These are phyloP conservation scores for Anastatica hierochuntica DNA, from an alignment of 345 rosid species.

Conservation along the genomic window DNA sequence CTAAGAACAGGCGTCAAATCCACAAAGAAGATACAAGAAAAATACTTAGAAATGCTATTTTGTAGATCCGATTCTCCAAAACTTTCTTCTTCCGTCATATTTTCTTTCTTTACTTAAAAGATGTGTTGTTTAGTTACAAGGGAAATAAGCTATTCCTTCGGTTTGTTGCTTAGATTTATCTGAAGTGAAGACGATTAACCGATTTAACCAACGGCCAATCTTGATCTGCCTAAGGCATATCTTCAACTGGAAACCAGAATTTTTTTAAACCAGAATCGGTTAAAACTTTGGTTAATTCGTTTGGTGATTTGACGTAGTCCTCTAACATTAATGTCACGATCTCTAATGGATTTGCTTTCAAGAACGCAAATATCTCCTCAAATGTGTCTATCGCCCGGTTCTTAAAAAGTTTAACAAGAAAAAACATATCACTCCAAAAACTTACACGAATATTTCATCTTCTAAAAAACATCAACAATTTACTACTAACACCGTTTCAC, in stretches of 20 bases:
- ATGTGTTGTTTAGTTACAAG: neutral
- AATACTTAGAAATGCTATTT: neutral
- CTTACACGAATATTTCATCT: neutral
- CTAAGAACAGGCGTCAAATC: slow-evolving; percentile 1
- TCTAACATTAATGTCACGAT: slow-evolving; percentile 46
- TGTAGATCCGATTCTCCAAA: slow-evolving; percentile 2
- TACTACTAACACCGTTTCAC: no score
- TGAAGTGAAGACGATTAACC: slow-evolving; percentile 47
- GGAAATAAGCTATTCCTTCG: slow-evolving; percentile 44
- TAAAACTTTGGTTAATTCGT: slow-evolving; percentile 41
- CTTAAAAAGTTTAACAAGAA: slow-evolving; percentile 9
- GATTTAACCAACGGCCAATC: slow-evolving; percentile 45
- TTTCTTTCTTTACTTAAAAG: neutral
- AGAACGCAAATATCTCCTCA: slow-evolving; percentile 37
- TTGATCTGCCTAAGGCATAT: slow-evolving; percentile 40
- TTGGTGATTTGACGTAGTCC: slow-evolving; percentile 44
- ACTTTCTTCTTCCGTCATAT: neutral
- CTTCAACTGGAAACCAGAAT: slow-evolving; percentile 45
- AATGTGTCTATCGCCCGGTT: slow-evolving; percentile 41
- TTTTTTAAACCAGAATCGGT: slow-evolving; percentile 42
- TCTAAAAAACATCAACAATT: neutral
- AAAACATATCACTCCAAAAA: neutral
- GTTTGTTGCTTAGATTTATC: slow-evolving; percentile 31
- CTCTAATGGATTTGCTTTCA: slow-evolving; percentile 41
- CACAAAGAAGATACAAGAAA: neutral